These are phyloP conservation scores for Fusarium oligoseptatum DNA, from an alignment of 2,329 filamentous ascomycete genomes.

Conservation along the genomic window DNA sequence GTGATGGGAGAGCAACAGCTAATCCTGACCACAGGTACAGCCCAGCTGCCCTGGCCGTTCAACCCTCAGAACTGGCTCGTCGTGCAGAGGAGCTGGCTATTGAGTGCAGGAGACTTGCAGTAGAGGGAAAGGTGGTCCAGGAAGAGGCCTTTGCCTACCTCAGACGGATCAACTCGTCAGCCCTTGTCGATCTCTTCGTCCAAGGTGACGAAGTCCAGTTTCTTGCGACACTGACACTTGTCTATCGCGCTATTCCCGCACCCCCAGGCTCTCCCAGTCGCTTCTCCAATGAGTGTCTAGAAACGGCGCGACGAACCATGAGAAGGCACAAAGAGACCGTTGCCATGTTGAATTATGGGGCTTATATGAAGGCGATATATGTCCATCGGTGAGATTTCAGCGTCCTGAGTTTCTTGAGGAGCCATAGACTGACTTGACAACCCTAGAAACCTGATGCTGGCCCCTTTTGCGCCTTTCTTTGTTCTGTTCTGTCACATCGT, in stretches of 20 bases:
- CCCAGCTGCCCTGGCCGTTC: conserved; percentile 56
- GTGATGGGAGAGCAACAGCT: conserved; percentile 1
- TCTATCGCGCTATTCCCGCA: conserved; percentile 65
- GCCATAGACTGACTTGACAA: background rate
- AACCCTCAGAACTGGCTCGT: conserved; percentile 54
- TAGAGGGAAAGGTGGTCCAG: conserved; percentile 28
- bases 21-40: conserved; percentile 59
- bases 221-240: conserved; percentile 61
- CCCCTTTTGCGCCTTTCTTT: conserved; percentile 70
- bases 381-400: conserved; percentile 60
- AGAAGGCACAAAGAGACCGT: conserved; percentile 59
- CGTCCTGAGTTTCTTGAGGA: background rate
- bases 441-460: conserved; percentile 63
- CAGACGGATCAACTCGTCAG: conserved; percentile 53
- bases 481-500: conserved; percentile 70
- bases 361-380: conserved; percentile 59
- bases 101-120: conserved; percentile 53
- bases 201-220: conserved; percentile 62
- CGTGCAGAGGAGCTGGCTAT: conserved; percentile 54
- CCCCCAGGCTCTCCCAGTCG: conserved; percentile 55
- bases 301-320: conserved; percentile 62
- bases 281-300: conserved; percentile 63
- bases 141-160: conserved; percentile 49
- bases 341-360: conserved; percentile 54
- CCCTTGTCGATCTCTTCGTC: conserved; percentile 57